Conservation (phyloP, 1,284 basidiomycete species). For the Rhodofomes roseus region DNA sequence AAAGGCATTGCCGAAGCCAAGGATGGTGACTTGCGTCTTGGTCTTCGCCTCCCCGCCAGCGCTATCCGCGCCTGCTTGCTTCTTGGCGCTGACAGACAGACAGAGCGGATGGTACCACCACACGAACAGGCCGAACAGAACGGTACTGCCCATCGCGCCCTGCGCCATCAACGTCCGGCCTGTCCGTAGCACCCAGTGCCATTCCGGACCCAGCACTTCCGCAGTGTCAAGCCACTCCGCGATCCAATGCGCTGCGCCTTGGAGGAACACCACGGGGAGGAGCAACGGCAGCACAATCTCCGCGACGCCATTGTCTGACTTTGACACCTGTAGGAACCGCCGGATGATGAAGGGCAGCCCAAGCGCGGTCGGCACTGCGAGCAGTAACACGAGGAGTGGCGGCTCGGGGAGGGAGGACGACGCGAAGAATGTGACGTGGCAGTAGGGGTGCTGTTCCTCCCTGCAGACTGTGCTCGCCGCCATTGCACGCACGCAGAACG, state of each 20-base stretch:
- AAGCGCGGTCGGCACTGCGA: slow-evolving; percentile 52
- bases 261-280: slow-evolving; percentile 54
- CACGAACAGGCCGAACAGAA: slow-evolving; percentile 53
- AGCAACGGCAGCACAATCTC: slow-evolving; percentile 57
- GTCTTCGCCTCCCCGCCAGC: slow-evolving; percentile 13
- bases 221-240: slow-evolving; percentile 75
- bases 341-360: slow-evolving; percentile 58
- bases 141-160: slow-evolving; percentile 44
- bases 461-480: slow-evolving; percentile 82
- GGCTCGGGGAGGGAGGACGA: slow-evolving; percentile 65
- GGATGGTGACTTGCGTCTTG: slow-evolving; percentile 57
- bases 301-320: slow-evolving; percentile 73
- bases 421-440: slow-evolving; percentile 83
- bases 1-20: slow-evolving; percentile 89
- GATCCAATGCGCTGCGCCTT: slow-evolving; percentile 69
- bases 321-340: slow-evolving; percentile 61
- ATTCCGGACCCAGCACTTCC: slow-evolving; percentile 37
- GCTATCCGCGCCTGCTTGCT: slow-evolving; percentile 4
- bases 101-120: slow-evolving; percentile 76
- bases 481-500: slow-evolving; percentile 72
- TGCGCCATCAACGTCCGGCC: slow-evolving; percentile 64
- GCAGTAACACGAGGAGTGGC: slow-evolving; percentile 52
- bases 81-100: slow-evolving; percentile 50
- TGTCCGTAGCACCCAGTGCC: slow-evolving; percentile 40
- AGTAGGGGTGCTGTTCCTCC: slow-evolving; percentile 92